Evolutionary conservation across 768 basidiomycete genomes (phyloP), one percentile per base, ranked within the genome.

Genomic region (Tricholoma saponaceum): DNA sequence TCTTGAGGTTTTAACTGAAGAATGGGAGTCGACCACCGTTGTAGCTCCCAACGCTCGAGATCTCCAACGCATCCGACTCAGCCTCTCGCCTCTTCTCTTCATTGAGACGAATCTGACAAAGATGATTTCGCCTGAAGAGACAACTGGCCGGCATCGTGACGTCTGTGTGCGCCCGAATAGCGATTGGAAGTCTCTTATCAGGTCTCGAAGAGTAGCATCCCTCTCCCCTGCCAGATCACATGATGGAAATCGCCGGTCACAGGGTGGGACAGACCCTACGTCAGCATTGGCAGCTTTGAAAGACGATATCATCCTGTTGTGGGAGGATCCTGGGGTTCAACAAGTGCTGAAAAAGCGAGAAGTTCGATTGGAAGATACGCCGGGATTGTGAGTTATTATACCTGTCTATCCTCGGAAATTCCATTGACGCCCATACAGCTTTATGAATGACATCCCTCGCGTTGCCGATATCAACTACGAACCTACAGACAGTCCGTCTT

Each of bases 361-460:
- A 0, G 71, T 88, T 2, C 67, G 75, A n/a, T 65, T 90, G 58
- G 81, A 85, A 63, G 79, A 84, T 51, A 79, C 76, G 54, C 79
- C 87, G 3, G 89, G 88, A 7, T 90, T 90, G 87, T 87, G 64
- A 69, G 86, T 18, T 79, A 5, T n/a, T 47, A 12, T 60, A 26
- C 54, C 43, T n/a, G 18, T 51, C 25, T 22, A n/a, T 18, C 39
- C 12, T 56, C 28, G 12, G 33, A 43, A n/a, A 44, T 37, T 20
- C 9, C 3, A 4, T 23, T 23, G 33, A 63, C 0, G 16, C 22
- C 32, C 18, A 26, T n/a, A 26, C 62, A 90, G 87, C 69, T 92
- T 92, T 68, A 70, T 92, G 71, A 79, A 90, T 66, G 88, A 91
- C 58, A 71, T 86, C 2, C 72, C 71, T 22, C 80, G 89, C 18